phyloP scores from a whole-genome alignment of 306 rosid genomes.

The Vigna angularis region DNA sequence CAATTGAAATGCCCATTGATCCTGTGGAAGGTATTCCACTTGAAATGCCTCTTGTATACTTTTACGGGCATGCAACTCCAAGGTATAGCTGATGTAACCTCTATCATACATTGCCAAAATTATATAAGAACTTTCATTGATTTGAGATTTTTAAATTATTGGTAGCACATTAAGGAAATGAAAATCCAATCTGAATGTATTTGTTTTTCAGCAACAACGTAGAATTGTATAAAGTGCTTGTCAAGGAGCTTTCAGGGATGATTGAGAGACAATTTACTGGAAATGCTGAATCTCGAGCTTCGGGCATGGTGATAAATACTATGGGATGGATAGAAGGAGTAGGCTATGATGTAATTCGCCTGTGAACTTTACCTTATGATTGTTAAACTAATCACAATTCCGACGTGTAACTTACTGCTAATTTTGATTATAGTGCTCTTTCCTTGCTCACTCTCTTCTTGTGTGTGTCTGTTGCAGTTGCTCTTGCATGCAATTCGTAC shows the following conservation, averaged over 20 bases:
- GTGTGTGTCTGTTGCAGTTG: slow-evolving; percentile 62
- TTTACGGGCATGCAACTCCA: slow-evolving; percentile 85
- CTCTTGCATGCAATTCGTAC: slow-evolving; percentile 89
- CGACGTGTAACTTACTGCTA: slow-evolving; percentile 14
- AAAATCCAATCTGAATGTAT: slow-evolving; percentile 38
- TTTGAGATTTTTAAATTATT: slow-evolving; percentile 31
- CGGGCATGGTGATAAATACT: slow-evolving; percentile 97
- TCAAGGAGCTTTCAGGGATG: slow-evolving; percentile 86
- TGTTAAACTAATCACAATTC: slow-evolving; percentile 20
- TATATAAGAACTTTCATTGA: not conserved
- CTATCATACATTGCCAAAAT: slow-evolving; percentile 6
- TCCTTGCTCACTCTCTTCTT: not conserved
- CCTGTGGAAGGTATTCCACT: slow-evolving; percentile 96
- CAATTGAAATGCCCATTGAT: slow-evolving; percentile 96
- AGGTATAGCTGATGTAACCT: slow-evolving; percentile 54
- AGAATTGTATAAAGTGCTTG: slow-evolving; percentile 86
- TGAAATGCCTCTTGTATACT: slow-evolving; percentile 94
- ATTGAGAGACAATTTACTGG: slow-evolving; percentile 86
- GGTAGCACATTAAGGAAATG: slow-evolving; percentile 15
- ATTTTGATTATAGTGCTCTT: slow-evolving; percentile 35
- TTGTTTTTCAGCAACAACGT: slow-evolving; percentile 71
- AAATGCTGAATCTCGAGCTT: slow-evolving; percentile 87
- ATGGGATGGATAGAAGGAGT: slow-evolving; percentile 99
- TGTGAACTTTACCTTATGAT: slow-evolving; percentile 28
- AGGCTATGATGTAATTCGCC: slow-evolving; percentile 82